Conservation (phyloP, 768 basidiomycete genomes). For the Tricholoma matsutake region DNA sequence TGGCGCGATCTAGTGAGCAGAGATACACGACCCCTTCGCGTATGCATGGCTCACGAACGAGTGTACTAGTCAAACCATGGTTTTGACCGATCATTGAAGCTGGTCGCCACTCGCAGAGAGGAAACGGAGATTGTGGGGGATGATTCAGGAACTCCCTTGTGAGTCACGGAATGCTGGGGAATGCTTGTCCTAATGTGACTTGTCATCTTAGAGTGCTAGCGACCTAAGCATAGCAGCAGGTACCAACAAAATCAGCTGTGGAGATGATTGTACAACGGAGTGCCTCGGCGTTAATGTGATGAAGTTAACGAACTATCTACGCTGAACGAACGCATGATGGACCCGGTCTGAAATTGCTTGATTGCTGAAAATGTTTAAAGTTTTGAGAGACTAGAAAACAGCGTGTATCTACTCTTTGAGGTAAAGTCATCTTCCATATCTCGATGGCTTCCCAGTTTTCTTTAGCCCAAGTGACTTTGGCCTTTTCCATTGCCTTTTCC, state of each 20-base stretch:
- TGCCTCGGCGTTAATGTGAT: neutral
- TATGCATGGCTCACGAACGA: constrained; percentile 7
- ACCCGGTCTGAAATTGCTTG: neutral
- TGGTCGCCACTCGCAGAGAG: constrained; percentile 56
- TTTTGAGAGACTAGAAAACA: neutral
- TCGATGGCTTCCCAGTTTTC: constrained; percentile 82
- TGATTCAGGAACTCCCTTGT: constrained; percentile 5
- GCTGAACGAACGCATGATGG: neutral
- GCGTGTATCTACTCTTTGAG: neutral
- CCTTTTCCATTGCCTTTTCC: constrained; percentile 55
- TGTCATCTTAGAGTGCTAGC: neutral
- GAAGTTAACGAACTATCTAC: neutral
- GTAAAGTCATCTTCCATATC: constrained; percentile 61
- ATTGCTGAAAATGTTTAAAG: neutral
- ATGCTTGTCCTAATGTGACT: neutral
- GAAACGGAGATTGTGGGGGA: constrained; percentile 33
- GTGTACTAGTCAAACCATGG: constrained; percentile 62
- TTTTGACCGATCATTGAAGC: constrained; percentile 62
- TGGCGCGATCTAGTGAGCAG: constrained; percentile 72
- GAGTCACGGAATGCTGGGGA: neutral
- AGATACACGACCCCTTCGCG: neutral
- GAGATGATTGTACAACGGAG: neutral
- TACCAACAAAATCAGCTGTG: neutral
- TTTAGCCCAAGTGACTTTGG: constrained; percentile 54
- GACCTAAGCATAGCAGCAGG: neutral